These are phyloP conservation scores for Colletotrichum lindemuthianum DNA, from an alignment of 2,329 filamentous ascomycete genomes.

Conservation along the genomic window DNA sequence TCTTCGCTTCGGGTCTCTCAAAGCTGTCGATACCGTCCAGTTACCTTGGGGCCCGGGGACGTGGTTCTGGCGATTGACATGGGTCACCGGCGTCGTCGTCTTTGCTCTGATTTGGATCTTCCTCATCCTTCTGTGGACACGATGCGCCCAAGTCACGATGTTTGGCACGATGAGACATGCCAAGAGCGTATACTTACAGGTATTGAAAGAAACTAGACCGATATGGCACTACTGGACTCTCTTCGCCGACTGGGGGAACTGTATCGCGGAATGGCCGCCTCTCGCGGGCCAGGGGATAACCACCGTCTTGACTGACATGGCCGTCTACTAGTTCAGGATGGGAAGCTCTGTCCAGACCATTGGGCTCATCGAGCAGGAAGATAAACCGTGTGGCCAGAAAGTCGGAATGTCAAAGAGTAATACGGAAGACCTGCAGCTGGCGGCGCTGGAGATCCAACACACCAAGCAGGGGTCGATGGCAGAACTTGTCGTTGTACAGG, in stretches of 20 bases:
- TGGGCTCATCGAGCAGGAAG: not conserved
- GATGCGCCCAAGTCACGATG: slow-evolving; percentile 45
- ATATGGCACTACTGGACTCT: slow-evolving; percentile 44
- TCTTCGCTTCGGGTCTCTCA: slow-evolving; percentile 49
- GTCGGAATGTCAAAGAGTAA: not conserved
- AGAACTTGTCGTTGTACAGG: not conserved
- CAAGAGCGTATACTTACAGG: not conserved
- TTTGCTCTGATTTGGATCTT: slow-evolving; percentile 44
- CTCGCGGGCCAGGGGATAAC: slow-evolving; percentile 45
- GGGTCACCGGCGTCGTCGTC: slow-evolving; percentile 42
- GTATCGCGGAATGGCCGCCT: slow-evolving; percentile 43
- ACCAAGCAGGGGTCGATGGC: not conserved
- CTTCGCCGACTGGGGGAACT: slow-evolving; percentile 36
- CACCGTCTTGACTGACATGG: slow-evolving; percentile 46
- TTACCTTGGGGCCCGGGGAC: slow-evolving; percentile 48
- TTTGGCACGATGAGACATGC: not conserved
- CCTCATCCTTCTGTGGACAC: slow-evolving; percentile 48
- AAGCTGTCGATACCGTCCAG: slow-evolving; percentile 53
- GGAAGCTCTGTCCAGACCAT: slow-evolving; percentile 9
- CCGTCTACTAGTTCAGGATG: slow-evolving; percentile 43
- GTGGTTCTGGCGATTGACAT: slow-evolving; percentile 47
- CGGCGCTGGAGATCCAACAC: not conserved
- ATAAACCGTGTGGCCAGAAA: not conserved
- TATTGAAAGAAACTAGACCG: slow-evolving; percentile 21
- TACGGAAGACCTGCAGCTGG: not conserved